Conservation (phyloP, 192 early-diverging fungal genomes). For the Umbelopsis vinacea region DNA sequence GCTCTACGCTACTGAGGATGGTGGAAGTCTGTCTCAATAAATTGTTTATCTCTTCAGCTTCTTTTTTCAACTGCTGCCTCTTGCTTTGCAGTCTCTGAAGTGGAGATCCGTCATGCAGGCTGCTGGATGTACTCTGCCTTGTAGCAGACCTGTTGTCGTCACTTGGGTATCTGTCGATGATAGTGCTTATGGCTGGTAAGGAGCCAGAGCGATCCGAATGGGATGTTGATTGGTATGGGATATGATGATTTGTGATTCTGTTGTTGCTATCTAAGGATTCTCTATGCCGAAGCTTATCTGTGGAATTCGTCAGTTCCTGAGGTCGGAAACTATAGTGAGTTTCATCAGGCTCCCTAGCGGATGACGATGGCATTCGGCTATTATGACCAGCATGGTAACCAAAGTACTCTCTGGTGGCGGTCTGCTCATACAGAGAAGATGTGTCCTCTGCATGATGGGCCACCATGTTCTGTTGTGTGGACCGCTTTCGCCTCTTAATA, state of each 20-base stretch:
- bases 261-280: background rate
- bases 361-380: constrained; percentile 6
- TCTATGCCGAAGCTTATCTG: background rate
- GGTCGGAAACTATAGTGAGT: background rate
- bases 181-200: background rate
- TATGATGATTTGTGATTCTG: background rate
- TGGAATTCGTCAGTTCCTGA: background rate
- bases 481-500: constrained; percentile 67
- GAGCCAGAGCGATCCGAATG: background rate
- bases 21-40: constrained; percentile 2
- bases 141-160: background rate
- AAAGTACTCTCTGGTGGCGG: constrained; percentile 12
- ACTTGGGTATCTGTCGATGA: background rate
- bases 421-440: background rate
- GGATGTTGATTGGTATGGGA: background rate
- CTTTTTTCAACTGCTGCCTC: background rate
- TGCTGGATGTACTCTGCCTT: background rate
- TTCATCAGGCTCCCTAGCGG: background rate
- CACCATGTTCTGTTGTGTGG: constrained; percentile 20
- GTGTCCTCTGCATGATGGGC: background rate
- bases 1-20: background rate
- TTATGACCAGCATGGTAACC: constrained; percentile 21
- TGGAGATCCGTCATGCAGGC: background rate
- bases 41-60: background rate
- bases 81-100: background rate